phyloP scores from a whole-genome alignment of 192 early-diverging fungal genomes.

The Coemansia asiatica region DNA sequence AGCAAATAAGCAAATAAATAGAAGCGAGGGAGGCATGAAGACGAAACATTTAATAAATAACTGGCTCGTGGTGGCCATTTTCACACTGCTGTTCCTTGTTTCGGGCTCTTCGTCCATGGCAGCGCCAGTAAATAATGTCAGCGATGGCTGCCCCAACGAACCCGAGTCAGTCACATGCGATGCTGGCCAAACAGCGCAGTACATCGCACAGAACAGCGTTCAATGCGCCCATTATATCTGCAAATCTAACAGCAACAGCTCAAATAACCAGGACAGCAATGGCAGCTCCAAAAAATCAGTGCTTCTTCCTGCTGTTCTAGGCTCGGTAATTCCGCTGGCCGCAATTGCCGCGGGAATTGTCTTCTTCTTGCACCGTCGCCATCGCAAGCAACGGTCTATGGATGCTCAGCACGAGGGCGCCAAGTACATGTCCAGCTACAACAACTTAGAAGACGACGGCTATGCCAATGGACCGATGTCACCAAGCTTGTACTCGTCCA shows the following conservation, averaged over 20 bases:
- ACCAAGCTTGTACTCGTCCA: constrained; percentile 26
- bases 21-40: background rate
- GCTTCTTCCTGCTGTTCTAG: constrained; percentile 39
- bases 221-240: constrained; percentile 47
- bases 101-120: background rate
- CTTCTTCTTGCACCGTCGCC: constrained; percentile 30
- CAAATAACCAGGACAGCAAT: background rate
- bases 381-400: constrained; percentile 14
- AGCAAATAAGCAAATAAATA: background rate
- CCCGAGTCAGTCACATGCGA: constrained; percentile 27
- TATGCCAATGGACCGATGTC: constrained; percentile 20
- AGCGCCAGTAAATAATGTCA: constrained; percentile 7
- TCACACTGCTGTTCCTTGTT: background rate
- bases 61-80: background rate
- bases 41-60: background rate
- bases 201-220: constrained; percentile 31
- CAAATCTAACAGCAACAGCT: background rate
- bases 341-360: constrained; percentile 21
- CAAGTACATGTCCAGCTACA: constrained; percentile 47
- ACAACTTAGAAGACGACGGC: constrained; percentile 32
- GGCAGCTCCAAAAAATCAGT: constrained; percentile 13
- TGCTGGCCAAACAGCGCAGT: constrained; percentile 20
- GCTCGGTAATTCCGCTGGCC: constrained; percentile 24
- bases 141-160: constrained; percentile 20
- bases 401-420: constrained; percentile 31